Evolutionary conservation across 2,329 filamentous ascomycete genomes (phyloP).

Genomic region (Penicillium sp.): DNA sequence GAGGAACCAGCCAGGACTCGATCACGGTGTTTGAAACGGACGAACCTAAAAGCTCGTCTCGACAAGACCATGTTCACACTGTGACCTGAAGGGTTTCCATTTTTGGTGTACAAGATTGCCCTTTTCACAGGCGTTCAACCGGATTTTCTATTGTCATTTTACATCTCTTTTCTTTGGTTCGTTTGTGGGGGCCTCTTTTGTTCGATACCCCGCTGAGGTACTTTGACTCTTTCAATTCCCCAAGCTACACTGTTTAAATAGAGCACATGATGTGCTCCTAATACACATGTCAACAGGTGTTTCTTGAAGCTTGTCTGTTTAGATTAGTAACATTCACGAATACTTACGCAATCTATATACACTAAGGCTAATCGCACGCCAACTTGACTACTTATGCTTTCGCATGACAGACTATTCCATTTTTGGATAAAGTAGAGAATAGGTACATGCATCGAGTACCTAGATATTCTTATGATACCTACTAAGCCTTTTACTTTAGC

Average conservation of each 20-base stretch:
- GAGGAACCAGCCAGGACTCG: constrained; percentile 14
- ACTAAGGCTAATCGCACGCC: too few relatives aligned
- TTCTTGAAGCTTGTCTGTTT: too few relatives aligned
- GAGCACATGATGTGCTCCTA: neutral
- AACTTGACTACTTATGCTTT: too few relatives aligned
- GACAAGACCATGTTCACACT: neutral
- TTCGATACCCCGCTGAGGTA: neutral
- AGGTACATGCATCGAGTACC: too few relatives aligned
- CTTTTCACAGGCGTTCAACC: neutral
- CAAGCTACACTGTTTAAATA: neutral
- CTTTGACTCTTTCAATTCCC: neutral
- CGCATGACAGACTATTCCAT: too few relatives aligned
- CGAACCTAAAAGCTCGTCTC: constrained; percentile 2
- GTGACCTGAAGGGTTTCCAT: neutral
- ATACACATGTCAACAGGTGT: neutral
- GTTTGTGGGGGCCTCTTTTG: neutral
- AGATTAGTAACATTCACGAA: too few relatives aligned
- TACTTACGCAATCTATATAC: too few relatives aligned
- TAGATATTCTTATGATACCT: too few relatives aligned
- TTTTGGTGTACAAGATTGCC: neutral
- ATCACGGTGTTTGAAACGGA: neutral
- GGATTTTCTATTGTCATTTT: neutral
- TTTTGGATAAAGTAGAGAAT: too few relatives aligned
- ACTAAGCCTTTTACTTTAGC: too few relatives aligned
- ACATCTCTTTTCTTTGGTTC: neutral